These are phyloP conservation scores for Puccinia hordei DNA, from an alignment of 1,284 basidiomycete species.

Conservation along the genomic window DNA sequence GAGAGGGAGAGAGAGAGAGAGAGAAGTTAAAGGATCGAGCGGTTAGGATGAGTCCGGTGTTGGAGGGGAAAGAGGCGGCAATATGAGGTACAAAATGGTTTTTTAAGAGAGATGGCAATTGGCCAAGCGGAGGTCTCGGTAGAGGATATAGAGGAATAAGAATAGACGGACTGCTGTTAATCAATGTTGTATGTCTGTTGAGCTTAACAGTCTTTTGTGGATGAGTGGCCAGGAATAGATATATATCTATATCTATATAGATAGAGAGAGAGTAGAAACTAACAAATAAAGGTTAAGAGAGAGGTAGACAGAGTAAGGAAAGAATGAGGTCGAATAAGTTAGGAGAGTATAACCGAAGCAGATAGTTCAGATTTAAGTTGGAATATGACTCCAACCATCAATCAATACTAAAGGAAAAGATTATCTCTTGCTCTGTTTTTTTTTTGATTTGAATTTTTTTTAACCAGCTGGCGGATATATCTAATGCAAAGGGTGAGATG, in stretches of 20 bases:
- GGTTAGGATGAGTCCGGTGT: neutral
- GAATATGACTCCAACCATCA: too few relatives aligned
- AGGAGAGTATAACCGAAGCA: neutral
- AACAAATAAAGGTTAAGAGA: neutral
- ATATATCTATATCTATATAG: too few relatives aligned
- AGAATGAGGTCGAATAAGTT: neutral
- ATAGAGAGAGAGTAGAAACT: neutral
- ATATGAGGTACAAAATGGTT: neutral
- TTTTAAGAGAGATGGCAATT: conserved; percentile 1
- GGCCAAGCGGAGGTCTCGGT: neutral
- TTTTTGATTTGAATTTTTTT: neutral
- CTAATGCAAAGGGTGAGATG: neutral
- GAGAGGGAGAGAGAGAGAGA: neutral
- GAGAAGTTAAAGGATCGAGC: too few relatives aligned
- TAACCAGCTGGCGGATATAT: neutral
- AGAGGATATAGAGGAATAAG: neutral
- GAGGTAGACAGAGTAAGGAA: neutral
- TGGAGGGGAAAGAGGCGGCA: neutral
- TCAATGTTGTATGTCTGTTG: neutral
- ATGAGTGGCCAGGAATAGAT: neutral
- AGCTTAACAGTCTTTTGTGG: neutral
- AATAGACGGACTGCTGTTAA: neutral
- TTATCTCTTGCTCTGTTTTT: neutral
- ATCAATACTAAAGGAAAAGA: neutral
- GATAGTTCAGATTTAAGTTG: neutral